These are phyloP conservation scores for Calendula officinalis DNA, from an alignment of 129 eudicot species.

Conservation along the genomic window DNA sequence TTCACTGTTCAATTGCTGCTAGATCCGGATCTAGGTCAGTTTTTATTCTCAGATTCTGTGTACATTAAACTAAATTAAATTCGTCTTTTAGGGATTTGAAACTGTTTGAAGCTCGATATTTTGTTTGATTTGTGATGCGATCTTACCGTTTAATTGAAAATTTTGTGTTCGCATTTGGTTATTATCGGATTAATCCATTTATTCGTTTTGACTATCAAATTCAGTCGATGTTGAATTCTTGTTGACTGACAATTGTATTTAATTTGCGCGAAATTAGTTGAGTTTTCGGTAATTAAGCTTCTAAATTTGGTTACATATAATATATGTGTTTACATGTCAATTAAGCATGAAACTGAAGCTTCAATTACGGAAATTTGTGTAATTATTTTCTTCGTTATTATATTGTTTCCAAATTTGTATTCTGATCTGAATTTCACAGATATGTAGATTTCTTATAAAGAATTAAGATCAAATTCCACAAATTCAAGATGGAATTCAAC, in stretches of 20 bases:
- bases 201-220: slow-evolving; percentile 26
- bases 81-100: slow-evolving; percentile 8
- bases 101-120: not conserved
- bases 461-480: not conserved
- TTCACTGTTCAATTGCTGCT: slow-evolving; percentile 29
- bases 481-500: slow-evolving; percentile 61
- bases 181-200: slow-evolving; percentile 14
- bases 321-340: slow-evolving; percentile 4
- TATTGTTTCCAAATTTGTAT: not conserved
- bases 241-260: slow-evolving; percentile 28
- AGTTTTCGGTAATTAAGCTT: slow-evolving; percentile 26
- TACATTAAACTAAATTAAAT: not conserved
- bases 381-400: not conserved
- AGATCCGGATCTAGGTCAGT: slow-evolving; percentile 28
- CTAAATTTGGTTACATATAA: slow-evolving; percentile 17
- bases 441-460: slow-evolving; percentile 11
- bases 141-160: slow-evolving; percentile 11
- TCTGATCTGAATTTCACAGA: not conserved
- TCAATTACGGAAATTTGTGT: not conserved
- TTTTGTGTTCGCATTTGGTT: slow-evolving; percentile 17
- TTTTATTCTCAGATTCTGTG: slow-evolving; percentile 4
- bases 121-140: slow-evolving; percentile 16
- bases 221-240: slow-evolving; percentile 29
- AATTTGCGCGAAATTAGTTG: slow-evolving; percentile 31
- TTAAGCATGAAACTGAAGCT: slow-evolving; percentile 8